Evolutionary conservation across 208 protist species (phyloP).

Genomic region (Leishmania major): DNA sequence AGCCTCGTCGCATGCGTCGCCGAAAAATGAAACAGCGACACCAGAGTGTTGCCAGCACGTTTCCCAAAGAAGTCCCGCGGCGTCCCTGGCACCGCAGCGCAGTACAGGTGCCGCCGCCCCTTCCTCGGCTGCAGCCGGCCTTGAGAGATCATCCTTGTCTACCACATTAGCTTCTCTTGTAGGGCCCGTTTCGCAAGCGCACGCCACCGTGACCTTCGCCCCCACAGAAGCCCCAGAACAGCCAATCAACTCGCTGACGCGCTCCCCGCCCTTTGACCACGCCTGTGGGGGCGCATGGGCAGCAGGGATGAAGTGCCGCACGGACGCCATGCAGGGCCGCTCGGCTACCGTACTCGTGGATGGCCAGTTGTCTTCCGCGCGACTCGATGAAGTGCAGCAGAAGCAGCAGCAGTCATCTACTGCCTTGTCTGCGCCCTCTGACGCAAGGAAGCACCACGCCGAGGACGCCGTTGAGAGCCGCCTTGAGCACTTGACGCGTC

Average conservation of each 20-base stretch:
- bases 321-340: conserved; percentile 1
- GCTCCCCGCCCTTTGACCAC: neutral
- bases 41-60: neutral
- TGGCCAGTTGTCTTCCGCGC: neutral
- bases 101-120: neutral
- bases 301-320: neutral
- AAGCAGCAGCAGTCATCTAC: neutral
- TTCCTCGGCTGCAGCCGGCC: neutral
- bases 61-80: neutral
- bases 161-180: neutral
- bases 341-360: neutral
- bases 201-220: neutral
- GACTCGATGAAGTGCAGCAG: neutral
- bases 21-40: neutral
- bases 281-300: neutral
- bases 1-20: neutral
- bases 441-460: conserved; percentile 2
- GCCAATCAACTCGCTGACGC: neutral
- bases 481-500: conserved; percentile 7
- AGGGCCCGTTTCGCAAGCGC: neutral
- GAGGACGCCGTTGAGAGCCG: conserved; percentile 8
- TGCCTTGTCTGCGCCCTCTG: neutral
- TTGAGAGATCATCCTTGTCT: neutral
- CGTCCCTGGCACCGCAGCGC: neutral
- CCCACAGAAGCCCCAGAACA: neutral